phyloP scores from a whole-genome alignment of 108 stramenopile species.

The Schizochytrium sp. region DNA sequence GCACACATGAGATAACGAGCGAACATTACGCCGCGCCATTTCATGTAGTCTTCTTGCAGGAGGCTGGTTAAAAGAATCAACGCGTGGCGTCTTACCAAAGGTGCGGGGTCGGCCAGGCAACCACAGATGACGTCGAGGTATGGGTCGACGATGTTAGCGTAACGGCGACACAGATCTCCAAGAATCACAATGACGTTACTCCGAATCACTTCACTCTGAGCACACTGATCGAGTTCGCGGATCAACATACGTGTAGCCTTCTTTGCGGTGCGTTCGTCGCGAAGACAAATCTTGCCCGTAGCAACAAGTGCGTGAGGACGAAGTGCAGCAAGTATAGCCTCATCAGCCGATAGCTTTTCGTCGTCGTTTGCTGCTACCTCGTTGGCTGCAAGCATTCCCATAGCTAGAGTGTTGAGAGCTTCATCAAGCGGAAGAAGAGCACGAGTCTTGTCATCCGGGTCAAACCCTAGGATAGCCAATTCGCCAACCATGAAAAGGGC shows the following conservation, averaged over 20 bases:
- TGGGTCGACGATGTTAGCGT: conserved; percentile 57
- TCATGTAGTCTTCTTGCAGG: conserved; percentile 57
- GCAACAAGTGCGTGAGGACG: conserved; percentile 17
- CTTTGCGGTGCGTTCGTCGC: conserved; percentile 45
- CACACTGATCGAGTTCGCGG: conserved; percentile 52
- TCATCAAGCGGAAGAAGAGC: conserved; percentile 19
- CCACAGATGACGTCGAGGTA: conserved; percentile 12
- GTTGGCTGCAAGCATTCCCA: conserved; percentile 43
- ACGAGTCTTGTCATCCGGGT: conserved; percentile 45
- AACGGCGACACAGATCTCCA: conserved; percentile 40
- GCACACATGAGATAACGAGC: conserved; percentile 57
- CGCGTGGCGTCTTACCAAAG: neutral
- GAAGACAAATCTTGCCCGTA: conserved; percentile 49
- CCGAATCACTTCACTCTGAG: conserved; percentile 49
- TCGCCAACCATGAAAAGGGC: conserved; percentile 50
- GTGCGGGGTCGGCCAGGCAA: conserved; percentile 28
- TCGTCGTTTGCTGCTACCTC: neutral
- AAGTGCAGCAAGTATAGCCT: neutral
- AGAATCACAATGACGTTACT: conserved; percentile 59
- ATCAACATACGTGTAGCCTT: conserved; percentile 31
- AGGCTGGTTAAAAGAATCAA: conserved; percentile 37
- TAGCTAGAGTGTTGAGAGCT: conserved; percentile 39
- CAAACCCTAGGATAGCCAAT: conserved; percentile 49
- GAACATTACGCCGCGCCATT: conserved; percentile 58
- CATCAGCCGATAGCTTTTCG: neutral